Evolutionary conservation across 768 basidiomycete genomes (phyloP), one percentile per base, ranked within the genome.

Genomic region (Hemileccinum rubropunctum): DNA sequence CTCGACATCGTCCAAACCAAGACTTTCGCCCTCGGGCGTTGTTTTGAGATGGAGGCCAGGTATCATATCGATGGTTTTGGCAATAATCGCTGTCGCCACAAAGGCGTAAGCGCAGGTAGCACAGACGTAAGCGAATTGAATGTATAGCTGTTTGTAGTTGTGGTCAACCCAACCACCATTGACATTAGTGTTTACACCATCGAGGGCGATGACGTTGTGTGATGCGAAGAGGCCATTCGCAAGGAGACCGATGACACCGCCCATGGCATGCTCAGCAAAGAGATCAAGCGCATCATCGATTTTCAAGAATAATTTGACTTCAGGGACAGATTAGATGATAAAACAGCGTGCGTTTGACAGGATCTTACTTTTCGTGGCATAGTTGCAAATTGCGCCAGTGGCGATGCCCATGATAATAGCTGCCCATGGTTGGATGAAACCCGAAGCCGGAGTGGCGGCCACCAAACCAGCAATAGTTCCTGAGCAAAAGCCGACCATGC

Each of bases 251-350:
- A 89, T 69, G 35, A 90, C 80, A 21, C 91, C 90, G 7, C 91
- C 91, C 35, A 95, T 71, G 33, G 86, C 94, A 73, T 97, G 94
- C 60, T 91, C 84, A 15, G 93, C 92, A 65, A 92, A 95, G 39
- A 94, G 79, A 76, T 98, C 94, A 43, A 97, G 84, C 0, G 91
- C 83, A 61, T 95, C 94, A 63, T 97, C 94, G 47, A 93, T 79
- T 15, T 73, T 70, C 47, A 93, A 52, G 30, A 87, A 60, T 56
- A 79, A 78, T 69, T 90, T 89, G 20, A 86, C 86, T 89, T 56
- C 1, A 17, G 27, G 27, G 15, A 27, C 4, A 21, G n/a, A 35
- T 67, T 23, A 69, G 46, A 50, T 12, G 21, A 21, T 4, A 6
- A 38, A 51, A 21, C 17, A 17, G 7, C 7, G 26, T n/a, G n/a